A percentile compares a stretch with the other conserved stretches of the same genome.
These are phyloP conservation scores for Schrenkiella parvula DNA, from an alignment of 345 rosid genomes.

Conservation along the genomic window DNA sequence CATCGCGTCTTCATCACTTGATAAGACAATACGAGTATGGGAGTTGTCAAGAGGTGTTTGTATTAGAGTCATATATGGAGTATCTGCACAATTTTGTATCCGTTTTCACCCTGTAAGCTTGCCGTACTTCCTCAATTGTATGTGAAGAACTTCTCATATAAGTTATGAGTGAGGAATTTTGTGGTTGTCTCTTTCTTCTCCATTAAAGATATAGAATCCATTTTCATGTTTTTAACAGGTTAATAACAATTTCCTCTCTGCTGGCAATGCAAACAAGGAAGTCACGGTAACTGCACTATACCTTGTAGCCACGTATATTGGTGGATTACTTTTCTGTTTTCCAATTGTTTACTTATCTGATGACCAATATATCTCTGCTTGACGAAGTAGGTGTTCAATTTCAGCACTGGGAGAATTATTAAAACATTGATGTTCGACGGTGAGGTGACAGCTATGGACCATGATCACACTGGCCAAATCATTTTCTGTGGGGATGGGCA, in stretches of 20 bases:
- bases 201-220: not conserved
- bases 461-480: conserved; percentile 94
- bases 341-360: conserved; percentile 12
- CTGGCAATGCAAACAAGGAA: conserved; percentile 87
- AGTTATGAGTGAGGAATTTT: not conserved
- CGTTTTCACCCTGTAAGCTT: conserved; percentile 94
- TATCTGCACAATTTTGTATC: conserved; percentile 79
- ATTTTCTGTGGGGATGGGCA: conserved; percentile 92
- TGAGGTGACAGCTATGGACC: conserved; percentile 91
- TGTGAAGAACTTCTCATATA: conserved; percentile 1
- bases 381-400: conserved; percentile 72
- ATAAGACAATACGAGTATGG: conserved; percentile 98
- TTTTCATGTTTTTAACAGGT: conserved; percentile 53
- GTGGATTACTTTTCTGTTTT: conserved; percentile 5
- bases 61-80: conserved; percentile 92
- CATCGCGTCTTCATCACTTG: conserved; percentile 86
- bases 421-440: conserved; percentile 50
- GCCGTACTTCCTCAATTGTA: not conserved
- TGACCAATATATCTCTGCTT: conserved; percentile 10
- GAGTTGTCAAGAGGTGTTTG: conserved; percentile 86
- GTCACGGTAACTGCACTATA: conserved; percentile 54
- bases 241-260: conserved; percentile 93
- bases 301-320: conserved; percentile 19
- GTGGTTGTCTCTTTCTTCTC: not conserved
- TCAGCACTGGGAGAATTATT: conserved; percentile 95